Evolutionary conservation across 2,329 filamentous ascomycete genomes (phyloP), one percentile per base, ranked within the genome.

Genomic region (Trematosphaeria pertusa): DNA sequence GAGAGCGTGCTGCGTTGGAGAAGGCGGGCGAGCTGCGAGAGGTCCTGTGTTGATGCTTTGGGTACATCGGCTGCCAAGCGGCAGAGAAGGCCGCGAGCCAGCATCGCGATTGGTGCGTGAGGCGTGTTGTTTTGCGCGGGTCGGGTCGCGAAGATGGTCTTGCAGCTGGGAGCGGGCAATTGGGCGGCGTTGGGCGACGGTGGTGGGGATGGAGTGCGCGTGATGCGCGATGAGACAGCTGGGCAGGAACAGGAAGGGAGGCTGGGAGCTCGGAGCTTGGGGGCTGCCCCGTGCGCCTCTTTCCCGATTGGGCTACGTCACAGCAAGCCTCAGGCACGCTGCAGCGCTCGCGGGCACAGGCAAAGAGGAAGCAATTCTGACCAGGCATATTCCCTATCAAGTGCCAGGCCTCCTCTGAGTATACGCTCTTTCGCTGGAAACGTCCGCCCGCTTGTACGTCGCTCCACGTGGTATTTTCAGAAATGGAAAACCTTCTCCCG

Each of bases 11-110:
- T 52, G 50, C 58, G 57, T 33, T 62, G 63, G 45, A 70, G 49
- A 46, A 64, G 52, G 48, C 59, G 58, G 41, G 65, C 60, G 46
- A 70, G 60, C 52, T 67, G 67, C 37, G 67, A 54, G 46, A 72
- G 62, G 59, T 69, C 54, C 63, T 64, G 67, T 57, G 69, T 56
- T 48, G 62, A 56, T 63, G 61, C 62, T 59, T 59, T 69, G 58
- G 67, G 62, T 35, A 61, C 57, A 46, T 67, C 62, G 26, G 60
- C 62, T 48, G 67, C 64, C 57, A 71, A 56, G 60, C 68, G 70
- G 50, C 58, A 61, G 58, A 73, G 62, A 45, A 64, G 51, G 55
- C 65, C 57, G 57, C 64, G 66, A 50, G 65, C 63, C 50, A 72
- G 60, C 70, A 73, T 73, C 17, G 58, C 42, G 51, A 43, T 15